Base-by-base conservation (phyloP, 768 basidiomycete species). In the Coprinopsis strossmayeri region DNA sequence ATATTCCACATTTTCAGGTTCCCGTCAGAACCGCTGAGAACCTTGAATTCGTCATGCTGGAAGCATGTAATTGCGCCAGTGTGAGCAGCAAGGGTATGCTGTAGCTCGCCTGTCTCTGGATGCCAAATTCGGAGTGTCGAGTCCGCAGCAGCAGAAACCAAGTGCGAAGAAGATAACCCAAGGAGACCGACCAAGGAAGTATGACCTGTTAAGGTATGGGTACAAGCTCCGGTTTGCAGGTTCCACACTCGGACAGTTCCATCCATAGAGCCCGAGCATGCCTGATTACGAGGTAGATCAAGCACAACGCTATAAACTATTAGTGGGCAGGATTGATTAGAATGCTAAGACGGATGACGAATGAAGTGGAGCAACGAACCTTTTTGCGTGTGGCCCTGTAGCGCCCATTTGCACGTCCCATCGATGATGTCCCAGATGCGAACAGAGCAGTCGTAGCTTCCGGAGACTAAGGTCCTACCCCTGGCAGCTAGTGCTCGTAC, bases 51-150 rank as follows among this genome's bases (percentile, higher is more conserved):
- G 63, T 98, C 95, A 56, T 96, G 93, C 65, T 95, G 92, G 76
- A 98, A 97, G 69, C 95, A 99, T 15, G 96, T 98, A 56, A 99
- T 98, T n/a, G 95, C 93, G 18, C 94, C 95, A 4, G 87, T 87
- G 63, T 98, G 95, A 1, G 90, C 91, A 2, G 85, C 83, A 25
- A 99, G 78, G 0, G 85, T 83, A 55, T 93, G 86, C 32, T 78
- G 81, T 25, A 90, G 73, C 50, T 83, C 82, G 48, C 91, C 91
- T 0, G 80, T 80, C 30, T 84, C 81, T 1, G 93, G 89, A 59
- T 98, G 87, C 95, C 95, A 98, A 34, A 98, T 79, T 5, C 94
- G 84, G 5, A 99, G 71, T 0, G 93, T 95, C 18, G 91, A 92
- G 63, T 99, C 95, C 17, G 95, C 95, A 0, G 96, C 95, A 3